These are phyloP conservation scores for Sophora flavescens DNA, from an alignment of 306 rosid genomes.

Conservation along the genomic window DNA sequence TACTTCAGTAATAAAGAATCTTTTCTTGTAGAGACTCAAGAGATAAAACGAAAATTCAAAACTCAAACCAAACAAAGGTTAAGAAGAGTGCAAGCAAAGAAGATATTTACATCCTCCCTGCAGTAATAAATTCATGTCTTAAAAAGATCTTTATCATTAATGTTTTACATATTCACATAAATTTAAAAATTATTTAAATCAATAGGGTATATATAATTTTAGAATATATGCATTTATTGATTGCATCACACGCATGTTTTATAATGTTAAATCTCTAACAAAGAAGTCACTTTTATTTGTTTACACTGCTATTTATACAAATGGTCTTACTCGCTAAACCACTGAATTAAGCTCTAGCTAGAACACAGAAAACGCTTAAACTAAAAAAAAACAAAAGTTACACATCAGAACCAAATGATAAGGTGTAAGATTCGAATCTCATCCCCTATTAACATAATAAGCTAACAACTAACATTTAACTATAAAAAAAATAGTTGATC, in stretches of 20 bases:
- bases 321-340: constrained; percentile 28
- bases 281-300: constrained; percentile 18
- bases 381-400: constrained; percentile 13
- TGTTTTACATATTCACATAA: too few relatives aligned
- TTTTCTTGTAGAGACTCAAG: not conserved
- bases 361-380: constrained; percentile 42
- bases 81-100: not conserved
- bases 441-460: too few relatives aligned
- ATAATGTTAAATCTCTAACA: not conserved
- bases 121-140: too few relatives aligned
- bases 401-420: constrained; percentile 30
- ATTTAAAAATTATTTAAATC: not conserved
- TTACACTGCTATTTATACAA: constrained; percentile 49
- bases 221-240: not conserved
- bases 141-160: too few relatives aligned
- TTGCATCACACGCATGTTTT: not conserved
- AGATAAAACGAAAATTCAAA: not conserved
- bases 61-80: too few relatives aligned
- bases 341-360: constrained; percentile 44
- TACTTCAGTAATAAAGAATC: not conserved
- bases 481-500: not conserved
- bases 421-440: too few relatives aligned
- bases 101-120: too few relatives aligned
- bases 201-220: not conserved
- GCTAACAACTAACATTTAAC: too few relatives aligned